Evolutionary conservation across 768 basidiomycete genomes (phyloP), one percentile per base, ranked within the genome.

Genomic region (Royoungia palumana): DNA sequence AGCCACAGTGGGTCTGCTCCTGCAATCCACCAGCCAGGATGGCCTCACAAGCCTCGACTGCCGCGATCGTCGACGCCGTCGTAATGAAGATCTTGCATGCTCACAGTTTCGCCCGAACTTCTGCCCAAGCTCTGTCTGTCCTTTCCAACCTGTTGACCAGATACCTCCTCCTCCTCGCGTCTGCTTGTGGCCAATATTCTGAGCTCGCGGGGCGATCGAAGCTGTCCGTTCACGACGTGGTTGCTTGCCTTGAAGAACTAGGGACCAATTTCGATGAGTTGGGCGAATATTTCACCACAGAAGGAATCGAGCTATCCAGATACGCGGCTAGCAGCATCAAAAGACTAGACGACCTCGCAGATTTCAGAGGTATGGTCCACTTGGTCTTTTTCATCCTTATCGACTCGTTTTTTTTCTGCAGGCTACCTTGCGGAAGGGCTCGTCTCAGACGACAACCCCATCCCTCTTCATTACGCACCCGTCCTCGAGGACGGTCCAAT

Each of bases 91-190:
- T 87, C 16, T 75, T 91, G 14, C 88, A 91, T 54, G 84, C 87
- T 0, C 81, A 90, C 55, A 76, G 76, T 53, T 92, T 93, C 69
- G 81, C 85, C 32, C 78, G 87, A 43, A 78, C 89, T 0, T 92
- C 90, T 3, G 69, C 81, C 1, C 84, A 86, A 60, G 87, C 90
- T 4, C 75, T 82, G 10, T 68, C 78, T 21, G 78, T 85, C 16
- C 75, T 92, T 40, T 85, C 87, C 12, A 88, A 87, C 67, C 73
- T 91, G 53, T 77, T 92, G 55, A 75, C 85, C 32, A 82, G 86
- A 47, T 92, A 91, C 65, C 71, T 91, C 48, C 56, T 77, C 10
- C 72, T 90, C 21, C 72, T 90, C 17, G 71, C 85, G 1, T 71
- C 78, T 1, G 81, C 87, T 7, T 84, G 82, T 59, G 83, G 83